Evolutionary conservation across 2,329 filamentous ascomycete species (phyloP), one percentile per base, ranked within the genome.

Genomic region (Endocalyx cinctus): DNA sequence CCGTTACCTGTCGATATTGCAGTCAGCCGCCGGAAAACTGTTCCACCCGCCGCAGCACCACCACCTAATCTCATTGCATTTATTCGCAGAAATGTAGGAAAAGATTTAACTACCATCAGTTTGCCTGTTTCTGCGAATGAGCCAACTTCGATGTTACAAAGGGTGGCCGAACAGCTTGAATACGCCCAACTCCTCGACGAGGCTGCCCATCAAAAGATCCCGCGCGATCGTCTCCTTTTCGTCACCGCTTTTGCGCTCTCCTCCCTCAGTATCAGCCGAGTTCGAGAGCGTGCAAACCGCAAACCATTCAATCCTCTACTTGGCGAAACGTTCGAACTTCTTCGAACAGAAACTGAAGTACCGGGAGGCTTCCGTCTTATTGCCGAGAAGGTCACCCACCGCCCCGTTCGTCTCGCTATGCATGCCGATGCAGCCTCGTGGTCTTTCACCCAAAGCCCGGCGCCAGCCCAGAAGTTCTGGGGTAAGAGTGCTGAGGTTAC

Each of bases 111-210:
- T 39, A 94, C 88, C 3, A 94, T 98, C 45, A 89, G 87, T 29
- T 97, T 97, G 90, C 92, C 92, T 0, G 92, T 96, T 1, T 94
- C 90, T 5, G 82, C 90, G 16, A 98, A 98, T 59, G 92, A 98
- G 57, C 92, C 92, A 0, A 77, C 82, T 2, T 96, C 90, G 0
- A 66, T 94, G 10, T 70, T 97, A 5, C 92, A 98, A 58, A 83
- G 90, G 40, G 74, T 89, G 4, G 84, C 90, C 1, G 92, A 98
- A 60, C 84, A 90, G 52, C 62, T 97, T 29, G 92, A 98, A 58
- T 97, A 98, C 59, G 84, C 86, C 0, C 74, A 84, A 19, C 72
- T 98, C 1, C 74, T 98, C 15, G 85, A 95, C 48, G 70, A 77
- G 33, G 87, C 88, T 2, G 76, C 79, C 3, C 70, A 77, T 38